phyloP scores from a whole-genome alignment of 345 rosid genomes.

The Cardiospermum halicacabum region DNA sequence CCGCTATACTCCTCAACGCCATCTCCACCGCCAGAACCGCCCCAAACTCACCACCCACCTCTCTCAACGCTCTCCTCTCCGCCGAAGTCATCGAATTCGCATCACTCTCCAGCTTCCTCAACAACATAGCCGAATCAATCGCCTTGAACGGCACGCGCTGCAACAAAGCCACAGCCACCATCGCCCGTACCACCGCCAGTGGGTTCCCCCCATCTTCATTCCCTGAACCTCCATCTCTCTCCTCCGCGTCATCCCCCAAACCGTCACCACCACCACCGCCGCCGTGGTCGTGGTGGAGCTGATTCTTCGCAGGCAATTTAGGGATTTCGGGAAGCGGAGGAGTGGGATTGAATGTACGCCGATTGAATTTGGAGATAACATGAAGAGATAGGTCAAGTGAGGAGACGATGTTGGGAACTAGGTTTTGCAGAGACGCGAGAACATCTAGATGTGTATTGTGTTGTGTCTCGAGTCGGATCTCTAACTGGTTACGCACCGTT shows the following conservation, averaged over 20 bases:
- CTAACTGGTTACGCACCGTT: slow-evolving; percentile 54
- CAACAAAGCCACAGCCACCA: slow-evolving; percentile 85
- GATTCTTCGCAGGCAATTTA: slow-evolving; percentile 22
- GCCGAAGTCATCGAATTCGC: slow-evolving; percentile 48
- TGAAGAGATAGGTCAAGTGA: slow-evolving; percentile 73
- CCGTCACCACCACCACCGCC: slow-evolving; percentile 14
- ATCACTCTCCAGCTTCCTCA: slow-evolving; percentile 90
- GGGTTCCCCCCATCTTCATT: slow-evolving; percentile 53
- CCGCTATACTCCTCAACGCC: slow-evolving; percentile 79
- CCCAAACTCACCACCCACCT: slow-evolving; percentile 80
- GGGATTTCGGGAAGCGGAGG: slow-evolving; percentile 65
- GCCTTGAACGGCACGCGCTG: slow-evolving; percentile 73
- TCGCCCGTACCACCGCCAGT: slow-evolving; percentile 60
- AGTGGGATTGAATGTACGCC: slow-evolving; percentile 59
- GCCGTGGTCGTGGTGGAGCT: slow-evolving; percentile 13
- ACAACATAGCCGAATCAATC: slow-evolving; percentile 72
- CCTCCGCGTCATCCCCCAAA: not conserved
- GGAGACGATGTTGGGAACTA: slow-evolving; percentile 62
- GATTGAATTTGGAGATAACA: slow-evolving; percentile 64
- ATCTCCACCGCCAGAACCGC: slow-evolving; percentile 73
- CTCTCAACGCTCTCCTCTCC: slow-evolving; percentile 77
- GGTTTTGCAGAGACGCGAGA: slow-evolving; percentile 59
- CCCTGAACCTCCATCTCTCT: not conserved
- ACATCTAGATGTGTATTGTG: slow-evolving; percentile 60
- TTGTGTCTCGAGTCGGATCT: slow-evolving; percentile 59